phyloP scores from a whole-genome alignment of 768 basidiomycete genomes.

The Hydnum rufescens region DNA sequence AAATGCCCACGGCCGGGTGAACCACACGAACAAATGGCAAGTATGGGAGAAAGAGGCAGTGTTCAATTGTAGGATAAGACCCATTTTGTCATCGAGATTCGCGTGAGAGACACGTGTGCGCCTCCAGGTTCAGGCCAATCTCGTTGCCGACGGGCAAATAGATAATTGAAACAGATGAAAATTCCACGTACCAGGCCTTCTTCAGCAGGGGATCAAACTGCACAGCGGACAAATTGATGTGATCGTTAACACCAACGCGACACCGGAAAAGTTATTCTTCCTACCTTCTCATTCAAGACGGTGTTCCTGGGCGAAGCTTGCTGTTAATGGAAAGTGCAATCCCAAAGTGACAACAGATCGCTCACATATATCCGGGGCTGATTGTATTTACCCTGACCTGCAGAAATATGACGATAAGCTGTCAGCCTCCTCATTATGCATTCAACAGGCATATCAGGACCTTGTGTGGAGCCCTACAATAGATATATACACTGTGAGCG shows the following conservation, averaged over 20 bases:
- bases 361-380: constrained; percentile 10
- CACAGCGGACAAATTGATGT: no score
- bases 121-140: no score
- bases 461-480: constrained; percentile 3
- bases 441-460: neutral
- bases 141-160: no score
- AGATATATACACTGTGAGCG: neutral
- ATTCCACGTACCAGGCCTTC: constrained; percentile 3
- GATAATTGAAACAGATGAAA: neutral
- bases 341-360: neutral
- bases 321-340: neutral
- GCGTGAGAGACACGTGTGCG: no score
- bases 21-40: neutral
- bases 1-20: neutral
- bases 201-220: constrained; percentile 4
- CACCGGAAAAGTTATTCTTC: neutral
- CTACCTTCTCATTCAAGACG: constrained; percentile 6
- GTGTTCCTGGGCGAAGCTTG: constrained; percentile 3
- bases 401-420: neutral
- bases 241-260: neutral
- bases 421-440: no score
- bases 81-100: no score
- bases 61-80: no score
- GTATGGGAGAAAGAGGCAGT: neutral
- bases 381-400: constrained; percentile 9